phyloP scores from a whole-genome alignment of 108 stramenopile species.

The Fistulifera pelliculosa region DNA sequence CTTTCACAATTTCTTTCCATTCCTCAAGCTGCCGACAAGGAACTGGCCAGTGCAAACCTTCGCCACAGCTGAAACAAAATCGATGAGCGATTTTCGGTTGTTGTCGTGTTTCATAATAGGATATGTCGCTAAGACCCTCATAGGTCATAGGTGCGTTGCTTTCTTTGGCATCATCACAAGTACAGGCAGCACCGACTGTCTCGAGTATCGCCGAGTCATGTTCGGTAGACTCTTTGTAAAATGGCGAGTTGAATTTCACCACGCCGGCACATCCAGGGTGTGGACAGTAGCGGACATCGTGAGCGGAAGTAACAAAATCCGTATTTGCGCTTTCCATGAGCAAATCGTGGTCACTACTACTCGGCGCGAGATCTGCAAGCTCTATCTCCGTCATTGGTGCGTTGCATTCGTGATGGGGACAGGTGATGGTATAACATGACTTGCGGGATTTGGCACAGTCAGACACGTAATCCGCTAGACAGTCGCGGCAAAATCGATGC shows the following conservation, averaged over 20 bases:
- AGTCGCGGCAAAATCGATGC: slow-evolving; percentile 39
- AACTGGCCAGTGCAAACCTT: slow-evolving; percentile 36
- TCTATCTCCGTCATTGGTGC: slow-evolving; percentile 8
- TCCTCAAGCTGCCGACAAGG: slow-evolving; percentile 33
- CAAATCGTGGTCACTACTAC: slow-evolving; percentile 5
- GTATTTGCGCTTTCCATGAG: slow-evolving; percentile 24
- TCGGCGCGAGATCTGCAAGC: slow-evolving; percentile 10
- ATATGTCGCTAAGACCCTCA: slow-evolving; percentile 32
- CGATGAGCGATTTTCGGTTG: slow-evolving; percentile 42
- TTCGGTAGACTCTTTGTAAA: slow-evolving; percentile 9
- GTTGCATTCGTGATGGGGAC: slow-evolving; percentile 41
- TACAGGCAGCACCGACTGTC: slow-evolving; percentile 34
- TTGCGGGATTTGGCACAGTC: slow-evolving; percentile 23
- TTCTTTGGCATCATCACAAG: slow-evolving; percentile 7
- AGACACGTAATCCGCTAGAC: slow-evolving; percentile 27
- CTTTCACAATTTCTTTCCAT: slow-evolving; percentile 36
- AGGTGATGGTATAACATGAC: slow-evolving; percentile 13
- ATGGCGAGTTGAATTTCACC: slow-evolving; percentile 18
- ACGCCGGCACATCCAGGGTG: slow-evolving; percentile 40
- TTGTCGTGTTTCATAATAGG: slow-evolving; percentile 12
- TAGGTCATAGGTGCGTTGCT: slow-evolving; percentile 23
- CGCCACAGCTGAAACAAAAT: slow-evolving; percentile 46
- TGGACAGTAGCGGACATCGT: slow-evolving; percentile 36
- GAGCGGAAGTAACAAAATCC: slow-evolving; percentile 22
- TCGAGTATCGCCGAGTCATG: slow-evolving; percentile 18